Evolutionary conservation across 2,329 filamentous ascomycete species (phyloP).

Genomic region (Sarocladiaceae sp.): DNA sequence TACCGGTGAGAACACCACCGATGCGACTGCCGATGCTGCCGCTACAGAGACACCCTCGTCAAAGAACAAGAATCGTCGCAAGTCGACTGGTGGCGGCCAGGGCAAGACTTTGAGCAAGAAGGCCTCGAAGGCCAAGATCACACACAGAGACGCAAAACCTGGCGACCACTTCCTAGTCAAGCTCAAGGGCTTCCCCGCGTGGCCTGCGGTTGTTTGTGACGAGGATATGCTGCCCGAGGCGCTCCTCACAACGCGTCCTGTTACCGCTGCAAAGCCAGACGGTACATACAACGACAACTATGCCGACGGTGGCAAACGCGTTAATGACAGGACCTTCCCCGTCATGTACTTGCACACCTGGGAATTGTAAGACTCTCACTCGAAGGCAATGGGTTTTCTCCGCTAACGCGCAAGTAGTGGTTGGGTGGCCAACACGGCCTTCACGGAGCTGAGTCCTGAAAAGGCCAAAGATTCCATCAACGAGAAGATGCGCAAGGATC

Average conservation of each 20-base stretch:
- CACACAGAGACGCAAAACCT: slow-evolving; percentile 73
- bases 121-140: slow-evolving; percentile 66
- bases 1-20: slow-evolving; percentile 22
- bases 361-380: slow-evolving; percentile 98
- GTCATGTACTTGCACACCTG: slow-evolving; percentile 95
- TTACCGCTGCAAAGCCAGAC: slow-evolving; percentile 74
- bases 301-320: slow-evolving; percentile 79
- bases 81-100: slow-evolving; percentile 66
- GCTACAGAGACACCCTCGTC: slow-evolving; percentile 20
- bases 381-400: slow-evolving; percentile 1
- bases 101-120: slow-evolving; percentile 81
- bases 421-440: slow-evolving; percentile 82
- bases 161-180: slow-evolving; percentile 90
- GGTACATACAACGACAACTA: slow-evolving; percentile 85
- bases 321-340: slow-evolving; percentile 78
- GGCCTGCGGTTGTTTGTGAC: slow-evolving; percentile 91
- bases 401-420: slow-evolving; percentile 49
- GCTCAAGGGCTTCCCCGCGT: slow-evolving; percentile 89
- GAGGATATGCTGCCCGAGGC: slow-evolving; percentile 85
- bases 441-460: slow-evolving; percentile 69
- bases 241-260: slow-evolving; percentile 71
- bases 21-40: slow-evolving; percentile 13
- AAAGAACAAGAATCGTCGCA: slow-evolving; percentile 54
- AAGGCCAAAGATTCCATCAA: slow-evolving; percentile 63
- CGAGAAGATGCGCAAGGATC: slow-evolving; percentile 72